Evolutionary conservation across 2,329 filamentous ascomycete genomes (phyloP).

Genomic region (Colletotrichum sp.): DNA sequence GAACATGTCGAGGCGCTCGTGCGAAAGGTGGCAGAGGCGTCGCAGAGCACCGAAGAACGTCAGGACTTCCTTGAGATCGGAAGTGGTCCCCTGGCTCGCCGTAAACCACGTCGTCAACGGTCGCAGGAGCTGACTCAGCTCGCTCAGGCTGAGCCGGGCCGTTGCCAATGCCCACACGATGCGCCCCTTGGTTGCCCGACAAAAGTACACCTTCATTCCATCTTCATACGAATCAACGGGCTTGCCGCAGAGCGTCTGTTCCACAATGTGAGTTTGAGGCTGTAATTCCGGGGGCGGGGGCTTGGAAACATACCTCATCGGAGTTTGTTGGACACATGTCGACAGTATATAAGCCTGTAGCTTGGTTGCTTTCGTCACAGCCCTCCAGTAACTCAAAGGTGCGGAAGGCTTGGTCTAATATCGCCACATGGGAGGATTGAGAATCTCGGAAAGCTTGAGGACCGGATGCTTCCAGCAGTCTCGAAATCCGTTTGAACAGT

Average conservation of each 20-base stretch:
- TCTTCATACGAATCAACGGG: not conserved
- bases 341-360: not conserved
- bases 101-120: not conserved
- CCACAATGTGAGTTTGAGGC: not conserved
- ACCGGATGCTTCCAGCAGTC: not conserved
- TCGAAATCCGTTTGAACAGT: not conserved
- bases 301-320: not conserved
- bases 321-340: not conserved
- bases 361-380: not conserved
- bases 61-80: not conserved
- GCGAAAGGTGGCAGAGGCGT: not conserved
- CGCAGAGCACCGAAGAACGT: not conserved
- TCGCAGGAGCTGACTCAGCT: not conserved
- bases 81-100: not conserved
- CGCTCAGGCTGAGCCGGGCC: not conserved
- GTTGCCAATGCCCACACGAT: not conserved
- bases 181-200: not conserved
- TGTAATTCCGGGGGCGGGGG: too few relatives aligned
- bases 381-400: not conserved
- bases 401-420: not conserved
- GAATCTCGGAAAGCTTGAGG: not conserved
- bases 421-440: accelerated
- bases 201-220: not conserved
- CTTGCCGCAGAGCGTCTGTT: not conserved
- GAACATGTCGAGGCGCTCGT: not conserved